Conservation (phyloP, 106 monocot species). For the Apostasia ramifera region DNA sequence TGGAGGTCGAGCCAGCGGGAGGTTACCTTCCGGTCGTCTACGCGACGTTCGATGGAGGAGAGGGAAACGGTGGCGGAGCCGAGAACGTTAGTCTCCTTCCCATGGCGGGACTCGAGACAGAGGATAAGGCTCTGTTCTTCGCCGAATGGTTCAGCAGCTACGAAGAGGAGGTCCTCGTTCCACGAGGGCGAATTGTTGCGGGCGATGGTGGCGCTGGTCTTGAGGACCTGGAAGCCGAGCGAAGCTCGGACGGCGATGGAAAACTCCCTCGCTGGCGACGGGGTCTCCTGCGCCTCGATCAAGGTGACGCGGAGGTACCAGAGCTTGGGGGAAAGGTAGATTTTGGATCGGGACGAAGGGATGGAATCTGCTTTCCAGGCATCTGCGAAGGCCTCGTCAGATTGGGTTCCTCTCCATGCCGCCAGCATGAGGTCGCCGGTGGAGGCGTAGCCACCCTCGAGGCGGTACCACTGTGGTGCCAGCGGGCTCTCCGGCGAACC, state of each 20-base stretch:
- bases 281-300: conserved; percentile 54
- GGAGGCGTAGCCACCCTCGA: conserved; percentile 44
- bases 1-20: conserved; percentile 69
- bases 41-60: conserved; percentile 69
- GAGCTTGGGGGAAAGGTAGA: conserved; percentile 85
- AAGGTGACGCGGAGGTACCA: conserved; percentile 86
- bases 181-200: conserved; percentile 53
- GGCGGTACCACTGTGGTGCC: conserved; percentile 88
- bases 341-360: conserved; percentile 41
- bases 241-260: conserved; percentile 38
- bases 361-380: conserved; percentile 50
- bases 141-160: conserved; percentile 68
- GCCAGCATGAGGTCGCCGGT: conserved; percentile 81
- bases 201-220: conserved; percentile 28
- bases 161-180: conserved; percentile 86
- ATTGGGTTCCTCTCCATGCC: conserved; percentile 88
- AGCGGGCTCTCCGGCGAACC: conserved; percentile 73
- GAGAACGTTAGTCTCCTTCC: conserved; percentile 34
- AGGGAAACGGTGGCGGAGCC: conserved; percentile 44
- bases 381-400: conserved; percentile 61
- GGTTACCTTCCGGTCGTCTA: conserved; percentile 70
- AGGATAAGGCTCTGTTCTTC: conserved; percentile 46
- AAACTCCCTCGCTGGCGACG: conserved; percentile 21
- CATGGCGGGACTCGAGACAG: conserved; percentile 46
- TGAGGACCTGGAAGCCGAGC: conserved; percentile 54